phyloP scores from a whole-genome alignment of 768 basidiomycete genomes.

The Clavulina sp. region DNA sequence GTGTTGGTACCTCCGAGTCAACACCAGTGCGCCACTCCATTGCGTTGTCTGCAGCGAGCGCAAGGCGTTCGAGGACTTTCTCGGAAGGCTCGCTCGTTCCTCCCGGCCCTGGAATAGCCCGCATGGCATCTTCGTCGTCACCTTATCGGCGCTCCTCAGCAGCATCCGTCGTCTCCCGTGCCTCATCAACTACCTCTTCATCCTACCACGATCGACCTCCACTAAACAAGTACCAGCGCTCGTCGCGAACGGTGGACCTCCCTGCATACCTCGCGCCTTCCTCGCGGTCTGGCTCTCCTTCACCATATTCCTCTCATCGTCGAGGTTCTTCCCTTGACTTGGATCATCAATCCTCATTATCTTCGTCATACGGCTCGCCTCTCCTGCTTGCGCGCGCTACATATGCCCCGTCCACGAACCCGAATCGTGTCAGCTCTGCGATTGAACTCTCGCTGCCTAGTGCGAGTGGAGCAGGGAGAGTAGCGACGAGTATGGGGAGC shows the following conservation, averaged over 20 bases:
- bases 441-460: too few species aligned
- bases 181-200: too few species aligned
- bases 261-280: neutral
- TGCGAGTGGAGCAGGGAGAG: too few species aligned
- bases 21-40: constrained; percentile 21
- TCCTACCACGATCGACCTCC: too few species aligned
- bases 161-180: too few species aligned
- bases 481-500: constrained; percentile 17
- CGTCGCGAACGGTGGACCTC: neutral
- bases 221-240: too few species aligned
- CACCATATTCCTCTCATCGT: too few species aligned
- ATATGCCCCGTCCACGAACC: constrained; percentile 24
- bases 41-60: neutral
- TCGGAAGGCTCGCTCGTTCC: constrained; percentile 8
- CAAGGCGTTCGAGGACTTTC: neutral
- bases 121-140: constrained; percentile 25
- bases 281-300: too few species aligned
- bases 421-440: constrained; percentile 12
- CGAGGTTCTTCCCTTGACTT: too few species aligned
- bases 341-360: too few species aligned
- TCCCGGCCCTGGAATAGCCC: constrained; percentile 15
- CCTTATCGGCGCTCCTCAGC: too few species aligned
- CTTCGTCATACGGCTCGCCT: too few species aligned
- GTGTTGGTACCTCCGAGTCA: constrained; percentile 36
- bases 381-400: constrained; percentile 30